These are phyloP conservation scores for Aspergillus taichungensis DNA, from an alignment of 495 filamentous ascomycete species.

Conservation along the genomic window DNA sequence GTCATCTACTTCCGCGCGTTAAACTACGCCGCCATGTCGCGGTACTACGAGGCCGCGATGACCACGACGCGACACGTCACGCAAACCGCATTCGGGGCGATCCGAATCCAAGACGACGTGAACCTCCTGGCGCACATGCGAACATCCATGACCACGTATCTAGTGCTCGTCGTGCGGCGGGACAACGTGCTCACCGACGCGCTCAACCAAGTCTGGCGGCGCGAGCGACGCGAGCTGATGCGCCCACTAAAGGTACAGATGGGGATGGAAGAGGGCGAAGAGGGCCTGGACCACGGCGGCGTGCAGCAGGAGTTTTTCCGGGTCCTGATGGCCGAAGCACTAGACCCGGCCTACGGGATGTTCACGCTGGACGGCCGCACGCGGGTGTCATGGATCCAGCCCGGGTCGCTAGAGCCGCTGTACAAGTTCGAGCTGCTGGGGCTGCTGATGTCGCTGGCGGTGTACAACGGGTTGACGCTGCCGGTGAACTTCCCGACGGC, in stretches of 20 bases:
- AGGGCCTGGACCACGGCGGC: conserved; percentile 87
- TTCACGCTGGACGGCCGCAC: conserved; percentile 70
- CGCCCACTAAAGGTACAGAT: conserved; percentile 82
- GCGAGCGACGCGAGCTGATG: conserved; percentile 72
- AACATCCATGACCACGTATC: conserved; percentile 56
- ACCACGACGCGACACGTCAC: conserved; percentile 52
- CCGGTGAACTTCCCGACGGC: conserved; percentile 79
- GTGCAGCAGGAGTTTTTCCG: conserved; percentile 95
- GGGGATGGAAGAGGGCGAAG: conserved; percentile 70
- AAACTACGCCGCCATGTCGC: conserved; percentile 76
- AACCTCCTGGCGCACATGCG: conserved; percentile 53
- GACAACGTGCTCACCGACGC: conserved; percentile 65
- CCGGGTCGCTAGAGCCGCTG: conserved; percentile 65
- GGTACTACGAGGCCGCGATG: conserved; percentile 61
- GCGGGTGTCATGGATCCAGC: conserved; percentile 78
- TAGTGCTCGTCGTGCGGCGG: conserved; percentile 69
- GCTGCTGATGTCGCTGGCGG: conserved; percentile 76
- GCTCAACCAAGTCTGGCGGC: conserved; percentile 79
- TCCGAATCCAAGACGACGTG: conserved; percentile 33
- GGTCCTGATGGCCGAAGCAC: conserved; percentile 63
- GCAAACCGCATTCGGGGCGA: conserved; percentile 44
- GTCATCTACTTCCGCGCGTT: conserved; percentile 85
- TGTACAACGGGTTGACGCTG: conserved; percentile 88
- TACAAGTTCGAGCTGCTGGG: conserved; percentile 91
- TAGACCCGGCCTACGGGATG: conserved; percentile 65